Percentiles rank a stretch among this genome's conserved stretches.
These are phyloP conservation scores for Solanum etuberosum DNA, from an alignment of 257 asterid species.

Conservation along the genomic window DNA sequence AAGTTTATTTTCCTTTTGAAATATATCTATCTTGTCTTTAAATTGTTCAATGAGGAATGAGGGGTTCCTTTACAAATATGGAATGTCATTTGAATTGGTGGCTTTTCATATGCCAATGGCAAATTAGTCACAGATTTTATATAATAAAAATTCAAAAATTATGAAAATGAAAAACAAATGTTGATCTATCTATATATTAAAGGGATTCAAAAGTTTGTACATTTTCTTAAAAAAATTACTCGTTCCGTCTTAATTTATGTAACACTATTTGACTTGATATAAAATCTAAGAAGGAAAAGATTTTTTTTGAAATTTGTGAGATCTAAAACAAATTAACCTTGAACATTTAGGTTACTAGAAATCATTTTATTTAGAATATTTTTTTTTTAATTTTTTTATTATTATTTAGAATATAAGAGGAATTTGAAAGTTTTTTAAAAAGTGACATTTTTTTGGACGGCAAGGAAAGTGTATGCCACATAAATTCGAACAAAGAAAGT, in stretches of 20 bases:
- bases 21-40: slow-evolving; percentile 11
- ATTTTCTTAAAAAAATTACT: too few relatives aligned
- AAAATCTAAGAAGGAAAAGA: fast-evolving
- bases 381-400: too few relatives aligned
- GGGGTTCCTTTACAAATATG: slow-evolving; percentile 14
- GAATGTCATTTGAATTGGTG: slow-evolving; percentile 31
- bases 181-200: neutral
- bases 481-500: too few relatives aligned
- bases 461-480: neutral
- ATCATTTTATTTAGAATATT: too few relatives aligned
- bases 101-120: neutral
- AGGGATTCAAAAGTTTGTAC: neutral
- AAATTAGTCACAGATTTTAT: neutral
- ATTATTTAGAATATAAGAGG: too few relatives aligned
- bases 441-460: too few relatives aligned
- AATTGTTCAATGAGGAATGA: slow-evolving; percentile 11
- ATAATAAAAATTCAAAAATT: neutral
- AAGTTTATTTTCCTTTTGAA: neutral
- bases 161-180: neutral
- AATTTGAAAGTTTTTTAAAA: too few relatives aligned
- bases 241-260: too few relatives aligned
- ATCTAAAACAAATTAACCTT: neutral
- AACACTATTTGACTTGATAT: too few relatives aligned
- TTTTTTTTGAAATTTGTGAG: too few relatives aligned
- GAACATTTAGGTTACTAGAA: too few relatives aligned